A percentile compares a stretch with the other conserved stretches of the same genome.
Conservation (phyloP, 2,329 filamentous ascomycete genomes). For the Fusarium sarcochroum region DNA sequence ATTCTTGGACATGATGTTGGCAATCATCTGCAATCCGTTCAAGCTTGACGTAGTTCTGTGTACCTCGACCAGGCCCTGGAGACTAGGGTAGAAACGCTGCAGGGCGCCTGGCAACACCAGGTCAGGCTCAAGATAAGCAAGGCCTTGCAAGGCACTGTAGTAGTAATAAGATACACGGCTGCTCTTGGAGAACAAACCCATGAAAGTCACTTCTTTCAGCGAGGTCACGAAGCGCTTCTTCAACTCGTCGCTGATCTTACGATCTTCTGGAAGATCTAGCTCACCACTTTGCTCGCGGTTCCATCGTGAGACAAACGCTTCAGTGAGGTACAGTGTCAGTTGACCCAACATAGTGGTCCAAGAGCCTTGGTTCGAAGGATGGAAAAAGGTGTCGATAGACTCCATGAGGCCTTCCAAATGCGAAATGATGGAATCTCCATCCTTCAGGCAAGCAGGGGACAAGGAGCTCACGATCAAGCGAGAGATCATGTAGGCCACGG, state of each 20-base stretch:
- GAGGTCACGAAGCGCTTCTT: constrained; percentile 92
- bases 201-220: constrained; percentile 93
- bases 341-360: constrained; percentile 95
- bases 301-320: constrained; percentile 98
- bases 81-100: constrained; percentile 95
- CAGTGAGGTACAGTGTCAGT: constrained; percentile 90
- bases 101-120: constrained; percentile 93
- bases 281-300: constrained; percentile 95
- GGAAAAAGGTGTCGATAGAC: constrained; percentile 98
- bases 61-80: constrained; percentile 97
- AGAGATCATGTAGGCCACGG: constrained; percentile 90
- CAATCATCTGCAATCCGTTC: constrained; percentile 90
- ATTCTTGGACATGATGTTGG: constrained; percentile 89
- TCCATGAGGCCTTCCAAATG: constrained; percentile 93
- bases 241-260: constrained; percentile 83
- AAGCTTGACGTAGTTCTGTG: constrained; percentile 96
- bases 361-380: constrained; percentile 92
- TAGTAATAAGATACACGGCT: constrained; percentile 92
- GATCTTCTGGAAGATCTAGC: constrained; percentile 85
- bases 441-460: constrained; percentile 84
- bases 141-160: constrained; percentile 87
- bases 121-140: constrained; percentile 91
- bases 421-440: constrained; percentile 83
- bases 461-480: constrained; percentile 94
- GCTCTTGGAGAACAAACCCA: constrained; percentile 98